Conservation (phyloP, 2,329 filamentous ascomycete genomes). For the Diaporthe batatas region DNA sequence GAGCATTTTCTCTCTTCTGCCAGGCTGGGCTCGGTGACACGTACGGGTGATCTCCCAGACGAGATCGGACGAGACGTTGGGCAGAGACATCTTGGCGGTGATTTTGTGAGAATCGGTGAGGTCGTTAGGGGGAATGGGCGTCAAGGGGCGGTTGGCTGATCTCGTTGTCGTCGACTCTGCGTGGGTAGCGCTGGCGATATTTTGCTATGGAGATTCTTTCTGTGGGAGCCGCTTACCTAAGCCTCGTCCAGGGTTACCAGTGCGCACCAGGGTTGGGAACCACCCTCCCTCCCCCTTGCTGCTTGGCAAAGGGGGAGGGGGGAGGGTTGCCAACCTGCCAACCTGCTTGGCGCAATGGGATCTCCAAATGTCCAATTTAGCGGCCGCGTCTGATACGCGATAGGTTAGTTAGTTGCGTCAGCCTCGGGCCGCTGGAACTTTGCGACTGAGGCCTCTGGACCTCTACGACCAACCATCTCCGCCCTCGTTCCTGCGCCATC, state of each 20-base stretch:
- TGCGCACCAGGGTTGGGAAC: neutral
- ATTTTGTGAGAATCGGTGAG: slow-evolving; percentile 33
- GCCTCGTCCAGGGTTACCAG: neutral
- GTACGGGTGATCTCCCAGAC: slow-evolving; percentile 96
- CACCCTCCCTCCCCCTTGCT: neutral
- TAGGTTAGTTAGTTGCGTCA: slow-evolving; percentile 31
- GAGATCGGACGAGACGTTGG: slow-evolving; percentile 89
- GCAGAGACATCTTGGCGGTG: slow-evolving; percentile 69
- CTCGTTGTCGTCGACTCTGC: slow-evolving; percentile 36
- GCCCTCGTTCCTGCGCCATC: slow-evolving; percentile 32
- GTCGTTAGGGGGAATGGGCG: slow-evolving; percentile 40
- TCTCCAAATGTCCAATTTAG: slow-evolving; percentile 28
- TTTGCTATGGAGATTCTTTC: slow-evolving; percentile 42
- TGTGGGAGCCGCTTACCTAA: slow-evolving; percentile 42
- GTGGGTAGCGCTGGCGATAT: slow-evolving; percentile 28
- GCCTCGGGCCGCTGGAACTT: slow-evolving; percentile 30
- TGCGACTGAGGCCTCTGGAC: slow-evolving; percentile 17
- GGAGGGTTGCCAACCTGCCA: neutral
- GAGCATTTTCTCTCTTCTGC: slow-evolving; percentile 3
- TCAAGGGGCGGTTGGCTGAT: slow-evolving; percentile 41
- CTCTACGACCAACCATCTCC: neutral
- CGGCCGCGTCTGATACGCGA: slow-evolving; percentile 34
- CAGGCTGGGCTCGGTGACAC: slow-evolving; percentile 56
- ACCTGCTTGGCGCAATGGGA: neutral
- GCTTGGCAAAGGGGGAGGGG: neutral